Evolutionary conservation across 352 stramenopile genomes (phyloP).

Genomic region (Pythium aquatile): DNA sequence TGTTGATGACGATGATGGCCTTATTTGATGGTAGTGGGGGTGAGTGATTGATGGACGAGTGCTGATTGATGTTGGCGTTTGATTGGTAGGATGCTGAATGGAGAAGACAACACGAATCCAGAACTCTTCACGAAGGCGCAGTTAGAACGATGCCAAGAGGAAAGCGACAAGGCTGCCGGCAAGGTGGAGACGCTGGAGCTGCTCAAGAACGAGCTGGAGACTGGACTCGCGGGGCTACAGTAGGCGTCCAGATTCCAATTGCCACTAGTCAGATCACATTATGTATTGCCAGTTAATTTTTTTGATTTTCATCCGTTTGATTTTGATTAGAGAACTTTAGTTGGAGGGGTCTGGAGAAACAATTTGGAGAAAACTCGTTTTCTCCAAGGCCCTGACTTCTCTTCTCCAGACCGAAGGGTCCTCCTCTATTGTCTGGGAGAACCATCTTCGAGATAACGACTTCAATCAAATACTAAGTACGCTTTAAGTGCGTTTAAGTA

Average conservation of each 20-base stretch:
- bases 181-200: slow-evolving; percentile 55
- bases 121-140: slow-evolving; percentile 68
- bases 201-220: slow-evolving; percentile 51
- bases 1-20: not conserved
- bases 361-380: too few relatives aligned
- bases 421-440: not conserved
- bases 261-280: not conserved
- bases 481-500: too few relatives aligned
- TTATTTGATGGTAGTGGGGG: not conserved
- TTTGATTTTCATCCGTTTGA: not conserved
- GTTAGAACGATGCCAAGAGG: slow-evolving; percentile 58
- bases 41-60: not conserved
- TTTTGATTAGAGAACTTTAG: not conserved
- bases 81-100: slow-evolving; percentile 45
- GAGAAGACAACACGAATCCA: slow-evolving; percentile 52
- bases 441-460: not conserved
- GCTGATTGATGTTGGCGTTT: slow-evolving; percentile 8
- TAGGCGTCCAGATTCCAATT: not conserved
- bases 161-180: slow-evolving; percentile 42
- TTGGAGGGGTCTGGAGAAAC: too few relatives aligned
- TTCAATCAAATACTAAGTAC: too few relatives aligned
- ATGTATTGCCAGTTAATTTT: slow-evolving; percentile 10
- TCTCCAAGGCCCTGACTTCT: too few relatives aligned
- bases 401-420: too few relatives aligned
- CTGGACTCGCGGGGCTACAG: slow-evolving; percentile 36